Conservation (phyloP, 208 protist species). For the Crithidia thermophila region DNA sequence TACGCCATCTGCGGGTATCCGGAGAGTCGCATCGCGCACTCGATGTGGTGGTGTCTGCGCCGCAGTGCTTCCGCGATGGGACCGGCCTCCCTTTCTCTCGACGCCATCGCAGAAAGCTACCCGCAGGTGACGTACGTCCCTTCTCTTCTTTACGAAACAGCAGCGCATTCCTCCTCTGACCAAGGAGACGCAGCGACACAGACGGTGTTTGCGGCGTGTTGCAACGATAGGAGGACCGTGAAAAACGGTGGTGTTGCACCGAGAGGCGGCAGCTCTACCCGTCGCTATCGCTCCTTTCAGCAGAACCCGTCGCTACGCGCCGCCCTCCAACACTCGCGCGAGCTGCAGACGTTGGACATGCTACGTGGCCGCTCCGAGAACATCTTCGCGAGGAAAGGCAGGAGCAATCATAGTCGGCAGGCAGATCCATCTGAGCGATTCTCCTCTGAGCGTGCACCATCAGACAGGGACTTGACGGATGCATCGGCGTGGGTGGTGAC, state of each 20-base stretch:
- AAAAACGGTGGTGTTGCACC: too few relatives aligned
- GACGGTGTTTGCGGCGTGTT: neutral
- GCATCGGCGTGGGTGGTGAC: neutral
- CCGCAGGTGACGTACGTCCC: neutral
- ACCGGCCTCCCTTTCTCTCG: neutral
- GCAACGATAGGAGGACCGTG: neutral
- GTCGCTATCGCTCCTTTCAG: neutral
- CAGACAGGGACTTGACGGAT: too few relatives aligned
- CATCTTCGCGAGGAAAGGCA: too few relatives aligned
- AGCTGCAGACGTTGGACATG: too few relatives aligned
- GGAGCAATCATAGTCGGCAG: too few relatives aligned
- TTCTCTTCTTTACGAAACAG: neutral
- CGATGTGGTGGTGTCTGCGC: slow-evolving; percentile 9
- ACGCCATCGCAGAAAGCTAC: too few relatives aligned
- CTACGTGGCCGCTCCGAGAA: too few relatives aligned
- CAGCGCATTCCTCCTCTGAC: neutral
- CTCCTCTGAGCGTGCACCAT: too few relatives aligned
- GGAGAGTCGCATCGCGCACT: slow-evolving; percentile 11
- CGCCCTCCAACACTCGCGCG: neutral
- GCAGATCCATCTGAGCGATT: too few relatives aligned
- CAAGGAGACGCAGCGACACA: neutral
- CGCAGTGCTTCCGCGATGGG: slow-evolving; percentile 6
- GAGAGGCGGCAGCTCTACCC: too few relatives aligned
- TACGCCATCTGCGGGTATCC: slow-evolving; percentile 12
- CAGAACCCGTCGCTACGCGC: neutral